Base-by-base conservation (phyloP, 495 filamentous ascomycete species). In the Tuber brumale region DNA sequence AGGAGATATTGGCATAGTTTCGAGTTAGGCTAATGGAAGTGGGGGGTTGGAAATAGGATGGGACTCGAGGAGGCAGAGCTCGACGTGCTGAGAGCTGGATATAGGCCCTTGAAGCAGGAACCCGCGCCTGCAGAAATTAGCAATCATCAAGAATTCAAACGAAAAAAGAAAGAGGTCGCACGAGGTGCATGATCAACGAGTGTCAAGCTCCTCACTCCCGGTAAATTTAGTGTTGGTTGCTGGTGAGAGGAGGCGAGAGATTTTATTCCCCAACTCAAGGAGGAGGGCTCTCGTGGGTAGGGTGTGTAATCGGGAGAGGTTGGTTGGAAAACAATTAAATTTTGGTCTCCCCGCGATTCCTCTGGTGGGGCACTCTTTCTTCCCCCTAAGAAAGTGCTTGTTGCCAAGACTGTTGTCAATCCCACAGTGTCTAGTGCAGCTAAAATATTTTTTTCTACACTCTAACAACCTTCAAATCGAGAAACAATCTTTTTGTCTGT, bases 1-100 rank as follows among this genome's bases (percentile, higher is more conserved):
- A 72, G 9, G 83, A 81, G 80, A 75, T 44, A 2, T 83, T 84
- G 51, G 79, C 81, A 48, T 85, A 78, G 6, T 81, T 45, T 70
- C 79, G 79, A 8, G 81, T 79, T 78, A 76, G 35, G 44, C 70
- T 45, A 83, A 85, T 72, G 82, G 84, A 73, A 82, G 84, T 84
- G 70, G 48, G 82, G 81, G 75, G 80, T 31, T 84, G 86, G 78
- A 88, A 88, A 74, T n/a, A 76, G 57, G 35, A 72, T 23, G 71
- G 74, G 23, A 70, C 42, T 23, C 74, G 45, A 31, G 72, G 57
- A 42, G 78, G 76, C 45, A 75, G 81, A 14, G 44, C 31, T 57
- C 69, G 80, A 42, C 80, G 77, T 66, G 73, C 19, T 41, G 70
- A 66, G 76, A 70, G 70, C 70, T 19, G 75, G 41, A 69, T 46